Percentiles rank a stretch among this genome's conserved stretches.
These are phyloP conservation scores for Ophiocordyceps camponoti-leonardi DNA, from an alignment of 2,329 filamentous ascomycete species.

Conservation along the genomic window DNA sequence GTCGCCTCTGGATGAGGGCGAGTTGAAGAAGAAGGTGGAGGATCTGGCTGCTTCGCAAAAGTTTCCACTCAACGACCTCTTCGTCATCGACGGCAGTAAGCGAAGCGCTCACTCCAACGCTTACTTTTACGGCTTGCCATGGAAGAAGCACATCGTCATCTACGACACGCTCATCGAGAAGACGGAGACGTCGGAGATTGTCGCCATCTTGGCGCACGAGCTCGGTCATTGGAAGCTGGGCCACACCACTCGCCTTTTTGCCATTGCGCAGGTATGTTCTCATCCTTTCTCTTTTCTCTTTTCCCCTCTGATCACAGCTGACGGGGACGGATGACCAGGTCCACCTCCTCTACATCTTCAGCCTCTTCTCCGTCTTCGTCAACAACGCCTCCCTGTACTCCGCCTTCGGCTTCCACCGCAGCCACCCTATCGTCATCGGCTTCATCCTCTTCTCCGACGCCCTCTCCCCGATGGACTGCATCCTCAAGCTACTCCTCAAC, in stretches of 20 bases:
- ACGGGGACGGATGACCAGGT: conserved; percentile 31
- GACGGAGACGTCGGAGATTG: conserved; percentile 78
- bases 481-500: conserved; percentile 93
- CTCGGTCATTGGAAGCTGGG: conserved; percentile 93
- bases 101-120: conserved; percentile 77
- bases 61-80: conserved; percentile 82
- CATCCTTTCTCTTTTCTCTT: not conserved
- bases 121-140: conserved; percentile 92
- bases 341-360: conserved; percentile 93
- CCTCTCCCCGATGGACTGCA: conserved; percentile 82
- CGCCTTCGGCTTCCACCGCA: conserved; percentile 71
- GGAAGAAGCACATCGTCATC: conserved; percentile 99
- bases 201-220: conserved; percentile 88
- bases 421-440: conserved; percentile 86
- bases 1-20: conserved; percentile 72
- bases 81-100: conserved; percentile 88
- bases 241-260: conserved; percentile 83
- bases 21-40: conserved; percentile 79
- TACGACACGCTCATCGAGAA: conserved; percentile 97
- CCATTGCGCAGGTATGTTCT: conserved; percentile 56
- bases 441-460: conserved; percentile 97
- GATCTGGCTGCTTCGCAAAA: conserved; percentile 64
- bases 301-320: not conserved
- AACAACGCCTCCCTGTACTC: conserved; percentile 84
- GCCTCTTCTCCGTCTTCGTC: conserved; percentile 92